phyloP scores from a whole-genome alignment of 352 stramenopile species.

The Blastocystis sp. region DNA sequence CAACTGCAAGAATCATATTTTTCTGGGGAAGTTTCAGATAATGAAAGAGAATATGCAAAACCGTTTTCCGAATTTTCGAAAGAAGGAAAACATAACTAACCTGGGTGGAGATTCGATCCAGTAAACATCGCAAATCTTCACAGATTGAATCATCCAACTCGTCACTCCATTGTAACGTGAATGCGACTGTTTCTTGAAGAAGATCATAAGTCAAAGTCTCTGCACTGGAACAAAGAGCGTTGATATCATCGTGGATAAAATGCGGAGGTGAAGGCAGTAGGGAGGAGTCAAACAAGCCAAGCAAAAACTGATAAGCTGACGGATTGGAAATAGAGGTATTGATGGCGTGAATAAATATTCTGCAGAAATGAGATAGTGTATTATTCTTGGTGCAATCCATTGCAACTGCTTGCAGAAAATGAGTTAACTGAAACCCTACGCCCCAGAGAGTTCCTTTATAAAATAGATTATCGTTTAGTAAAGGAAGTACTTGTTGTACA shows the following conservation, averaged over 20 bases:
- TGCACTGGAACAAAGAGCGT: not conserved
- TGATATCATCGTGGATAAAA: not conserved
- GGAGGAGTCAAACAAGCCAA: slow-evolving; percentile 2
- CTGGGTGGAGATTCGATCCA: not conserved
- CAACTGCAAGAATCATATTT: not conserved
- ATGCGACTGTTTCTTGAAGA: not conserved
- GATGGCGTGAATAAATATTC: not conserved
- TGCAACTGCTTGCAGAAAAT: not conserved
- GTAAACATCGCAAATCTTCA: not conserved
- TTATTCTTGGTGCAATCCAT: not conserved
- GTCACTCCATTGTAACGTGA: not conserved
- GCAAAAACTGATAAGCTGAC: slow-evolving; percentile 4
- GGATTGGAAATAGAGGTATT: not conserved
- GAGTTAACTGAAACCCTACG: not conserved
- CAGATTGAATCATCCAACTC: not conserved
- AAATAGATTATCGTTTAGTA: not conserved
- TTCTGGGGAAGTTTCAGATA: not conserved
- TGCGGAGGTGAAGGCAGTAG: not conserved
- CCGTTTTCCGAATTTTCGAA: not conserved
- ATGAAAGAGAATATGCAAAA: not conserved
- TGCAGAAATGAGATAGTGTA: not conserved
- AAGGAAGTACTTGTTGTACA: not conserved
- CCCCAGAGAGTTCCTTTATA: not conserved
- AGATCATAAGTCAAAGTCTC: not conserved
- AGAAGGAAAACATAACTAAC: not conserved